Conservation (phyloP, 805 yeast genomes). For the Kluyveromyces siamensis region DNA sequence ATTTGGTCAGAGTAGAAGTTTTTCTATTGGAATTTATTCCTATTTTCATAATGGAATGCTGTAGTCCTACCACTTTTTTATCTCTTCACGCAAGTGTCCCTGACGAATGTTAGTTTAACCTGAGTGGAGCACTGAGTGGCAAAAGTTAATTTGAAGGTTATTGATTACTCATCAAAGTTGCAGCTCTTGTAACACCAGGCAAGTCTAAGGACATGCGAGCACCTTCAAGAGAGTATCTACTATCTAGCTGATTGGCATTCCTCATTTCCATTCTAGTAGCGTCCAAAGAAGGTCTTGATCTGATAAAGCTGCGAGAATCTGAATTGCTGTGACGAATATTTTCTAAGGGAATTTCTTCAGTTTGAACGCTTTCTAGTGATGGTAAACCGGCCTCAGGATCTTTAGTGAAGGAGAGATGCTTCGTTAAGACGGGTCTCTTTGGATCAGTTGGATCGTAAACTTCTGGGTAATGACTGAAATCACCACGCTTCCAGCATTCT, state of each 20-base stretch:
- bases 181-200: slow-evolving; percentile 35
- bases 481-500: slow-evolving; percentile 61
- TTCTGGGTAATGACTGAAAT: slow-evolving; percentile 54
- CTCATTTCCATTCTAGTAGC: slow-evolving; percentile 31
- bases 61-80: too few species aligned
- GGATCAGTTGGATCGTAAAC: slow-evolving; percentile 80
- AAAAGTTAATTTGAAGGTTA: slow-evolving; percentile 1
- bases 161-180: slow-evolving; percentile 21
- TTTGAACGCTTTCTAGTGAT: slow-evolving; percentile 25
- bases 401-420: slow-evolving; percentile 11
- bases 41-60: neutral
- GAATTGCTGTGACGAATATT: slow-evolving; percentile 9
- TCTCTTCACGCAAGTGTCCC: too few species aligned
- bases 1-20: neutral
- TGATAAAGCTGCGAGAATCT: slow-evolving; percentile 8
- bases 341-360: slow-evolving; percentile 34
- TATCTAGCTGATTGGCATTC: slow-evolving; percentile 29
- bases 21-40: neutral
- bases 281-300: slow-evolving; percentile 29
- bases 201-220: slow-evolving; percentile 34
- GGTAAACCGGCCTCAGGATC: slow-evolving; percentile 21
- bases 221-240: slow-evolving; percentile 31
- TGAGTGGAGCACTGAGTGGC: too few species aligned
- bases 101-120: too few species aligned
- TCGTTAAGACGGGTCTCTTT: slow-evolving; percentile 40